Conservation (phyloP, 257 asterid genomes). For the Petrea volubilis region DNA sequence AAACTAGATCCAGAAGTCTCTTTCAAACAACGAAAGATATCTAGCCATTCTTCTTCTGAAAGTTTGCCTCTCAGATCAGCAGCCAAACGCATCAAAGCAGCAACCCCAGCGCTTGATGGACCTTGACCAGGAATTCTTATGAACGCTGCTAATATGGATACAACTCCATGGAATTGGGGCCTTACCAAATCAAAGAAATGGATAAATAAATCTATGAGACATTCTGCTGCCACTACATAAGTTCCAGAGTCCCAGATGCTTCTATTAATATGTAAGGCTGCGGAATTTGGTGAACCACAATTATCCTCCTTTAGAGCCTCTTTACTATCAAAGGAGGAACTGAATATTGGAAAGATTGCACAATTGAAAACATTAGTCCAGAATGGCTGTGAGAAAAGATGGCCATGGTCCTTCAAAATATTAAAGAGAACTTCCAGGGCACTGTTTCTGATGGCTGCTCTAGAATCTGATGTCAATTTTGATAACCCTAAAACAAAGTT, state of each 20-base stretch:
- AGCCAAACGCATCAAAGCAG: constrained; percentile 77
- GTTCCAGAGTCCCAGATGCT: constrained; percentile 85
- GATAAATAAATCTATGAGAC: constrained; percentile 68
- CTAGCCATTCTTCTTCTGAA: constrained; percentile 73
- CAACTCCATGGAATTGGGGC: constrained; percentile 66
- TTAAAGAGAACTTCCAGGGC: constrained; percentile 94
- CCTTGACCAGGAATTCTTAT: constrained; percentile 73
- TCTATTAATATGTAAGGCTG: constrained; percentile 51
- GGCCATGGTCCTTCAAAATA: constrained; percentile 96
- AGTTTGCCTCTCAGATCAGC: constrained; percentile 60
- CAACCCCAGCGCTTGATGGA: constrained; percentile 77
- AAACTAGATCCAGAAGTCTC: constrained; percentile 62
- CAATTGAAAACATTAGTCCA: constrained; percentile 73
- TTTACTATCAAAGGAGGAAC: constrained; percentile 48
- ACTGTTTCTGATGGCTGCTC: constrained; percentile 90
- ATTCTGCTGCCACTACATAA: constrained; percentile 69
- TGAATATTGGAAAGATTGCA: constrained; percentile 77
- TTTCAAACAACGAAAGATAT: constrained; percentile 59
- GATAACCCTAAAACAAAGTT: constrained; percentile 73
- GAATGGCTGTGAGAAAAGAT: constrained; percentile 69
- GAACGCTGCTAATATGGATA: constrained; percentile 63
- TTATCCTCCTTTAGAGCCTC: constrained; percentile 45
- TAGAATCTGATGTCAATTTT: constrained; percentile 86
- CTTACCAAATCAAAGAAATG: constrained; percentile 65
- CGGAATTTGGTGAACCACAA: constrained; percentile 34